A percentile compares a stretch with the other conserved stretches of the same genome.
Conservation (phyloP, 352 stramenopile genomes). For the Globisporangium ultimum region DNA sequence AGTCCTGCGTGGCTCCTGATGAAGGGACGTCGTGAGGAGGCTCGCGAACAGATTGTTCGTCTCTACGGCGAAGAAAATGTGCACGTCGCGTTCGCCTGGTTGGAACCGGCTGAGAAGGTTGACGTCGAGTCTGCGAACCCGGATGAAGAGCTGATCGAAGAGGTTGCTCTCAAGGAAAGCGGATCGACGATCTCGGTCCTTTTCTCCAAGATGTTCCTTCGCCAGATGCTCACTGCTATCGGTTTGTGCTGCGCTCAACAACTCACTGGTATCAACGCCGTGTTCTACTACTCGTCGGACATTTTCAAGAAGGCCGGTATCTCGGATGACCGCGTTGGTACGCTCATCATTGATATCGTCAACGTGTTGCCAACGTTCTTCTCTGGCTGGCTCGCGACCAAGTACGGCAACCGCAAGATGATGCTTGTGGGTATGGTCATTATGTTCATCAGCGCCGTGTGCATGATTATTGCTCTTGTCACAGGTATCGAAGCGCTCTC, state of each 20-base stretch:
- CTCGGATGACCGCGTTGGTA: slow-evolving; percentile 35
- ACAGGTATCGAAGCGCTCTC: slow-evolving; percentile 22
- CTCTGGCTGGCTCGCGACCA: slow-evolving; percentile 33
- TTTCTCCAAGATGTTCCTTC: slow-evolving; percentile 30
- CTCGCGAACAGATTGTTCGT: slow-evolving; percentile 22
- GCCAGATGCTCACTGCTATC: slow-evolving; percentile 42
- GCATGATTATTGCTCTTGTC: slow-evolving; percentile 49
- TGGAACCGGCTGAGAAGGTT: slow-evolving; percentile 15
- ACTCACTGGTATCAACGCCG: slow-evolving; percentile 60
- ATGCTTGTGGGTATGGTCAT: slow-evolving; percentile 32
- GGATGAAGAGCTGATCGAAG: background rate
- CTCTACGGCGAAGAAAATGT: slow-evolving; percentile 36
- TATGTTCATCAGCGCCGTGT: slow-evolving; percentile 42
- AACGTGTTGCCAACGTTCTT: slow-evolving; percentile 35
- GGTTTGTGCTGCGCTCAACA: slow-evolving; percentile 39
- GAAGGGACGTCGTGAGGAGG: slow-evolving; percentile 17
- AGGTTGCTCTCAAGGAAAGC: no score
- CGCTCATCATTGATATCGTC: slow-evolving; percentile 36
- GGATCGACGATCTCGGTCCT: slow-evolving; percentile 16
- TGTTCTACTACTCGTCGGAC: slow-evolving; percentile 48
- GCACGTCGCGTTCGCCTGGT: slow-evolving; percentile 27
- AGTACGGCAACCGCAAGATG: slow-evolving; percentile 52
- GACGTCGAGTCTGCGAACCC: background rate
- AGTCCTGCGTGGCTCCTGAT: slow-evolving; percentile 44
- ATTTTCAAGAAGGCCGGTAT: slow-evolving; percentile 40